Evolutionary conservation across 2,329 filamentous ascomycete genomes (phyloP).

Genomic region (Elsinoe necatrix): DNA sequence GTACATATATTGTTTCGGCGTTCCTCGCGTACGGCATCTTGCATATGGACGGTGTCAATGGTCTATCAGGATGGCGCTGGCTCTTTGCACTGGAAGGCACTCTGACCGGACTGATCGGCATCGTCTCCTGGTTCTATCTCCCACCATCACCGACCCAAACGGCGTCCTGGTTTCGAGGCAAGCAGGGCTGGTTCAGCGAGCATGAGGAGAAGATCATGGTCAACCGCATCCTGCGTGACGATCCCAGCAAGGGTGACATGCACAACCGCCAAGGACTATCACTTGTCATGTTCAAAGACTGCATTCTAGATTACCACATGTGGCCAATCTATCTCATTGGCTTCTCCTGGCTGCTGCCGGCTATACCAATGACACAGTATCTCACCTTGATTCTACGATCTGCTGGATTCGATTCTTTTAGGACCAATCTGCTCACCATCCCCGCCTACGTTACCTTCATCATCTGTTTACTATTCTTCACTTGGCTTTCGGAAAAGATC

Average conservation of each 20-base stretch:
- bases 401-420: conserved; percentile 35
- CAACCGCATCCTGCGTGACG: conserved; percentile 51
- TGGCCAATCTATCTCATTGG: conserved; percentile 48
- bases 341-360: conserved; percentile 33
- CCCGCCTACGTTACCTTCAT: conserved; percentile 43
- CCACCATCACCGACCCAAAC: conserved; percentile 54
- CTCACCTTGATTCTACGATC: conserved; percentile 33
- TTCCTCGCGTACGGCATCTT: conserved; percentile 26
- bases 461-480: conserved; percentile 42
- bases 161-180: conserved; percentile 49
- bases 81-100: conserved; percentile 29
- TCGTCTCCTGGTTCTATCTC: conserved; percentile 30
- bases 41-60: conserved; percentile 24
- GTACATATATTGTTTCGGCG: conserved; percentile 26
- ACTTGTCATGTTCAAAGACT: conserved; percentile 40
- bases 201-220: conserved; percentile 62
- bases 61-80: conserved; percentile 23
- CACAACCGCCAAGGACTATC: conserved; percentile 50
- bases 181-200: conserved; percentile 58
- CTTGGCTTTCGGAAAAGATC: conserved; percentile 42
- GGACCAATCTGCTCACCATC: conserved; percentile 36
- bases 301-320: conserved; percentile 49
- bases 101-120: conserved; percentile 25
- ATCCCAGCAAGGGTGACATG: conserved; percentile 52
- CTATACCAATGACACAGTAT: conserved; percentile 32